Percentiles rank a stretch among this genome's conserved stretches.
Evolutionary conservation across 2,329 filamentous ascomycete species (phyloP).

Genomic region (Aquanectria penicillioides): DNA sequence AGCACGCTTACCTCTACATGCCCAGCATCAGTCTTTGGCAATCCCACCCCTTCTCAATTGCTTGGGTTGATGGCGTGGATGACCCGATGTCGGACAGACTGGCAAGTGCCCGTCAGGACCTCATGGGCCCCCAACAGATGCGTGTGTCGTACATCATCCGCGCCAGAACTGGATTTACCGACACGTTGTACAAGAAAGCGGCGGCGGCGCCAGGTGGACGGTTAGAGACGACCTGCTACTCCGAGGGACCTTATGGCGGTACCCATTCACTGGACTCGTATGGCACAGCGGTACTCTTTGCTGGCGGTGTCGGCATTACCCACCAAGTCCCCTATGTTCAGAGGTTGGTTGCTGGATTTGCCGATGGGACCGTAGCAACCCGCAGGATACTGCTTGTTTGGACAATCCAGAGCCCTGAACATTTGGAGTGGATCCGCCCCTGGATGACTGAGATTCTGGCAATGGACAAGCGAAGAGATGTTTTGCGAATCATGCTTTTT

Average conservation of each 20-base stretch:
- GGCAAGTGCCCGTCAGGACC: conserved; percentile 68
- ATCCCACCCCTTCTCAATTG: conserved; percentile 82
- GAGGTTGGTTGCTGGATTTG: conserved; percentile 75
- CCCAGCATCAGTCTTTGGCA: conserved; percentile 77
- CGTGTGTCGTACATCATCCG: conserved; percentile 78
- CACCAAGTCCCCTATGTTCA: conserved; percentile 81
- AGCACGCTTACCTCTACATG: conserved; percentile 84
- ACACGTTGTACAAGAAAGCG: conserved; percentile 74
- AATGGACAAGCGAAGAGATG: conserved; percentile 78
- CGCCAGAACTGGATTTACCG: conserved; percentile 78
- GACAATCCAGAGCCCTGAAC: conserved; percentile 82
- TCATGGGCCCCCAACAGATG: conserved; percentile 68
- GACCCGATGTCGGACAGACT: conserved; percentile 62
- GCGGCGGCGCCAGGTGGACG: conserved; percentile 68
- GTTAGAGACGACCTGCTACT: conserved; percentile 71
- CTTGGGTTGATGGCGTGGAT: conserved; percentile 77
- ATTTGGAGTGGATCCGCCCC: conserved; percentile 83
- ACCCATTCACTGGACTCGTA: conserved; percentile 78
- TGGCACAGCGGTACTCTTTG: conserved; percentile 81
- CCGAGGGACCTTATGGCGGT: conserved; percentile 83
- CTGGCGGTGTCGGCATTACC: conserved; percentile 83
- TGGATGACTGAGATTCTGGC: conserved; percentile 85
- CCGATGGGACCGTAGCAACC: conserved; percentile 74
- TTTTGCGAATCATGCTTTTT: conserved; percentile 81
- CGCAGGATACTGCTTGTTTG: conserved; percentile 80